These are phyloP conservation scores for Lepiota subincarnata DNA, from an alignment of 768 basidiomycete species.

Conservation along the genomic window DNA sequence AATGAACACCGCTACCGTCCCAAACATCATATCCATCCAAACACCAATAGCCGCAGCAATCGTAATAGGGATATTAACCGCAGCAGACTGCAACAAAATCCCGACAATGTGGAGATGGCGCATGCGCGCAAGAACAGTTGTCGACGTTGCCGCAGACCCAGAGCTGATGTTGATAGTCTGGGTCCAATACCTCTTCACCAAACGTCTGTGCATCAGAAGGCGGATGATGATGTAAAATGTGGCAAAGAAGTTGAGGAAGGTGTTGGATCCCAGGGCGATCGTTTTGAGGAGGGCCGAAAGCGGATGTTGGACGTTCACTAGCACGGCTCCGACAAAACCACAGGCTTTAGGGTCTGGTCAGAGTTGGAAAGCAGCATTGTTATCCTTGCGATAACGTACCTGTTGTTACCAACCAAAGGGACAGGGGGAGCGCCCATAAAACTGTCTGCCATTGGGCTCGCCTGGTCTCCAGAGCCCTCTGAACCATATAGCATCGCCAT, in stretches of 20 bases:
- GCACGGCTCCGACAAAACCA: background rate
- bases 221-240: background rate
- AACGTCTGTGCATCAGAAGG: background rate
- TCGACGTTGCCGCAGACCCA: too few species aligned
- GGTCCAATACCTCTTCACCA: background rate
- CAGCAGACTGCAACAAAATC: background rate
- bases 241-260: background rate
- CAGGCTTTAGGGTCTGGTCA: background rate
- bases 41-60: background rate
- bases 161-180: background rate
- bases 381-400: background rate
- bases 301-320: background rate
- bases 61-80: conserved; percentile 1
- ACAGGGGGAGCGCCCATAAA: background rate
- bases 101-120: background rate
- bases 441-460: background rate
- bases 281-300: background rate
- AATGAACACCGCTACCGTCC: background rate
- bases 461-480: background rate
- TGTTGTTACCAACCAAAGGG: background rate
- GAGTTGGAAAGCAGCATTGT: background rate
- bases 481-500: conserved; percentile 6
- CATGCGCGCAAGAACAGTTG: too few species aligned
- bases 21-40: background rate
- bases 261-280: background rate